Evolutionary conservation across 1,284 basidiomycete genomes (phyloP), one percentile per base, ranked within the genome.

Genomic region (Hypsizygus ulmarius): DNA sequence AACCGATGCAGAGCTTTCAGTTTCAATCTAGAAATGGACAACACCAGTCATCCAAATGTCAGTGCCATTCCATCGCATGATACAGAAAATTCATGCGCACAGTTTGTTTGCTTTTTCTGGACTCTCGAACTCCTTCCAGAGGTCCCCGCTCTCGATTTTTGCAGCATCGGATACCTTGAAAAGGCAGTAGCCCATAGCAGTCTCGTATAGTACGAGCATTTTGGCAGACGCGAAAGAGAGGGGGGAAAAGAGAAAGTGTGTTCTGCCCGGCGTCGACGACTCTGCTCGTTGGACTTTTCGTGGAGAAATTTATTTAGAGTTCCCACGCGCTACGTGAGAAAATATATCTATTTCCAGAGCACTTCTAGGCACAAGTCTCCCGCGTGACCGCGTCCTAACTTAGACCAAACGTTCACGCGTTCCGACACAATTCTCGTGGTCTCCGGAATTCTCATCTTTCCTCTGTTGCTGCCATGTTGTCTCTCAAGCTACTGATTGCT

Each of bases 1-100:
- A 99, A 99, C 47, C 93, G 90, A 73, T 99, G 96, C 49, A 99
- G 79, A 35, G 93, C 92, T 67, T 96, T 93, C 50, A 99, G 76
- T 73, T 97, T 97, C 54, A 97, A 74, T 42, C 94, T 96, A 56
- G n/a, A 27, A 40, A 18, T 41, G 42, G 49, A 43, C 29, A 51
- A 33, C 39, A 42, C 43, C 10, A 28, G 12, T 9, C 9, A 28
- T 37, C 19, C 39, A 29, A 21, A 5, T 9, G 16, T 42, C 19
- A 45, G 27, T n/a, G n/a, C 39, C 25, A 28, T 29, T 16, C 11
- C 43, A 45, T 44, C 32, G 39, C 30, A 45, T 45, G 18, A 37
- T 44, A 50, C 39, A 32, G 28, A 43, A 30, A 49, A 39, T 37
- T 36, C 41, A 43, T 34, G 79, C 90, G 64, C 67, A 94, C 93